phyloP scores from a whole-genome alignment of 805 yeast species.

The Candida pseudoglaebosa region DNA sequence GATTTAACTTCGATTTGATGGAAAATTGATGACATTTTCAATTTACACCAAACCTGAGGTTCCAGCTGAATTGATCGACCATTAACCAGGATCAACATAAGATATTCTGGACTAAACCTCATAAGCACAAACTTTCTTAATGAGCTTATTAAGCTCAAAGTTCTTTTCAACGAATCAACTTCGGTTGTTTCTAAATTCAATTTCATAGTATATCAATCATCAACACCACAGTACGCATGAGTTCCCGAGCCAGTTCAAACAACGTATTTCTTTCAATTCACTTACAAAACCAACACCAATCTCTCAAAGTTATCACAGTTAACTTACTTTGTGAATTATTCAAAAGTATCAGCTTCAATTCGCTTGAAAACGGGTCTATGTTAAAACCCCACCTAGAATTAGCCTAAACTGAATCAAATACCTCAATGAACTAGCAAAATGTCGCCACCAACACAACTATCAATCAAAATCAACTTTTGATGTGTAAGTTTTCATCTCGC shows the following conservation, averaged over 20 bases:
- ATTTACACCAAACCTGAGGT: constrained; percentile 67
- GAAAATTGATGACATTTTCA: constrained; percentile 44
- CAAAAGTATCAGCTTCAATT: not conserved
- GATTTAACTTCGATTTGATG: constrained; percentile 49
- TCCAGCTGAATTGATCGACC: constrained; percentile 42
- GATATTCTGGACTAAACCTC: constrained; percentile 47
- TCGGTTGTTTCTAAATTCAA: constrained; percentile 16
- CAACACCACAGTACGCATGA: no score
- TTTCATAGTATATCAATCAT: constrained; percentile 13
- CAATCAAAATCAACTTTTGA: not conserved
- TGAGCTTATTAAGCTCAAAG: constrained; percentile 47
- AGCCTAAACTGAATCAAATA: not conserved
- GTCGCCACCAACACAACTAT: not conserved
- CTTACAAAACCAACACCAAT: no score
- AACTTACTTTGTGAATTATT: not conserved
- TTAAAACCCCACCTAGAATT: no score
- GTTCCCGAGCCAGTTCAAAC: no score
- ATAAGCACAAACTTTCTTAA: constrained; percentile 55
- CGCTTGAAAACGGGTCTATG: no score
- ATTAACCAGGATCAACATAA: constrained; percentile 47
- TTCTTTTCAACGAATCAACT: constrained; percentile 25
- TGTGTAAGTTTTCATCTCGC: constrained; percentile 1
- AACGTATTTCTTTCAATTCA: no score
- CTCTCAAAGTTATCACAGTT: no score
- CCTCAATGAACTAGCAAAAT: not conserved